Percentiles rank a stretch among this genome's conserved stretches.
These are phyloP conservation scores for Alternaria gaisen DNA, from an alignment of 2,329 filamentous ascomycete genomes.

Conservation along the genomic window DNA sequence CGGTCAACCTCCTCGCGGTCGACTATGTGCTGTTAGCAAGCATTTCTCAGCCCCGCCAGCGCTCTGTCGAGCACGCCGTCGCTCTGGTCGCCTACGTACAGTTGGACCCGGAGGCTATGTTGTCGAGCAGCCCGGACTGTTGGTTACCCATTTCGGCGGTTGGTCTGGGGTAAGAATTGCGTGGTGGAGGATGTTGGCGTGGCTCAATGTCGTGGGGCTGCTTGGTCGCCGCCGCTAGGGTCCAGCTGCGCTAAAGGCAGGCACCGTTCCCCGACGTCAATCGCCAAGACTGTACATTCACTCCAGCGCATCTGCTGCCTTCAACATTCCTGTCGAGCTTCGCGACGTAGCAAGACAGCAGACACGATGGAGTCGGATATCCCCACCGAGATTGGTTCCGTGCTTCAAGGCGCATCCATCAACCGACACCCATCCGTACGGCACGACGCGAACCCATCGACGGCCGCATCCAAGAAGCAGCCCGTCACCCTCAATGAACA, in stretches of 20 bases:
- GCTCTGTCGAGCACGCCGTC: slow-evolving; percentile 29
- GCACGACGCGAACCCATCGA: slow-evolving; percentile 83
- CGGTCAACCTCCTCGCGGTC: slow-evolving; percentile 97
- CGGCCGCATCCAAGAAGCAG: slow-evolving; percentile 72
- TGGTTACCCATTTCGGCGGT: slow-evolving; percentile 61
- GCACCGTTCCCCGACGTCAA: slow-evolving; percentile 31
- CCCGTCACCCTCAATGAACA: slow-evolving; percentile 61
- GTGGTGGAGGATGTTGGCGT: slow-evolving; percentile 25
- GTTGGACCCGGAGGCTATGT: slow-evolving; percentile 95
- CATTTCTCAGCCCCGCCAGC: slow-evolving; percentile 40
- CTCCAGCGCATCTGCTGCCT: slow-evolving; percentile 16
- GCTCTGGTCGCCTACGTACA: slow-evolving; percentile 66
- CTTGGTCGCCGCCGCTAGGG: slow-evolving; percentile 24
- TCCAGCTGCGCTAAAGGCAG: slow-evolving; percentile 26
- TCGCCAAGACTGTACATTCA: slow-evolving; percentile 35
- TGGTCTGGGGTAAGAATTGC: slow-evolving; percentile 20
- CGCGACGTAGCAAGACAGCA: background rate
- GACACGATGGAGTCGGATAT: slow-evolving; percentile 63
- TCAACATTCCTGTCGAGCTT: background rate
- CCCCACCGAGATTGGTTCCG: slow-evolving; percentile 75
- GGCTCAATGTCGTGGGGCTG: slow-evolving; percentile 32
- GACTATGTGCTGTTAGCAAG: slow-evolving; percentile 65
- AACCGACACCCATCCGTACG: slow-evolving; percentile 73
- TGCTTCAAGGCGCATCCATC: slow-evolving; percentile 82
- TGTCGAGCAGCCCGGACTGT: slow-evolving; percentile 80